Percentiles rank a stretch among this genome's conserved stretches.
Evolutionary conservation across 2,329 filamentous ascomycete species (phyloP).

Genomic region (Colletotrichum trifolii): DNA sequence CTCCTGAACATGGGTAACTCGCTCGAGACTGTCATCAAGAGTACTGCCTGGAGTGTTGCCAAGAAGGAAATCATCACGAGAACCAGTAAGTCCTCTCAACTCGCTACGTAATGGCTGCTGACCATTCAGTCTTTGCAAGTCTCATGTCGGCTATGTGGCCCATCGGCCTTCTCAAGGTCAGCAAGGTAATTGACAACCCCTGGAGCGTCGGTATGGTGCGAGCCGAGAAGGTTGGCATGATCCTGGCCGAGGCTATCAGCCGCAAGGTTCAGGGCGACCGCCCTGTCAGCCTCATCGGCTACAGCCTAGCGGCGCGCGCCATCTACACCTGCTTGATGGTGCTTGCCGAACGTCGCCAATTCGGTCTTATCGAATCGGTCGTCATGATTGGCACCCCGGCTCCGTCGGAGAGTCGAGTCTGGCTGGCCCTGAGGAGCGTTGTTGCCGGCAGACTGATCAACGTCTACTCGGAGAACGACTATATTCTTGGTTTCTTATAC

Average conservation of each 20-base stretch:
- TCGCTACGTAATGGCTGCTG: conserved; percentile 1
- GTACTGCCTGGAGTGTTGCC: conserved; percentile 82
- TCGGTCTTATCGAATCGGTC: conserved; percentile 87
- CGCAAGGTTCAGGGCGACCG: conserved; percentile 86
- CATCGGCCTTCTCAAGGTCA: conserved; percentile 71
- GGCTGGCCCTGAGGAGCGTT: conserved; percentile 81
- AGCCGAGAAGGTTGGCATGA: conserved; percentile 77
- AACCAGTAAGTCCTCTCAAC: conserved; percentile 54
- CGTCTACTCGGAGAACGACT: conserved; percentile 88
- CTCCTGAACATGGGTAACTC: conserved; percentile 82
- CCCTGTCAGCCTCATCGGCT: conserved; percentile 83
- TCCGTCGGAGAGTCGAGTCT: conserved; percentile 77
- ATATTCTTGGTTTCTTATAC: conserved; percentile 88
- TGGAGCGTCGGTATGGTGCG: conserved; percentile 81
- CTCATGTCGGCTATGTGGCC: conserved; percentile 73
- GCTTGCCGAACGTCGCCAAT: conserved; percentile 83
- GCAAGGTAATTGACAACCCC: conserved; percentile 82
- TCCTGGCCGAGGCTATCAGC: conserved; percentile 83
- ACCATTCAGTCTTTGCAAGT: conserved; percentile 60
- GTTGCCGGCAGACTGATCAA: conserved; percentile 89
- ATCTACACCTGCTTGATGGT: conserved; percentile 87
- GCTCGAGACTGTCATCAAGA: conserved; percentile 81
- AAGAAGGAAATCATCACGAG: conserved; percentile 59
- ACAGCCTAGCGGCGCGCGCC: conserved; percentile 82
- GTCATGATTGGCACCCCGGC: conserved; percentile 86